Conservation (phyloP, 495 filamentous ascomycete genomes). For the Penicillium antarcticum region DNA sequence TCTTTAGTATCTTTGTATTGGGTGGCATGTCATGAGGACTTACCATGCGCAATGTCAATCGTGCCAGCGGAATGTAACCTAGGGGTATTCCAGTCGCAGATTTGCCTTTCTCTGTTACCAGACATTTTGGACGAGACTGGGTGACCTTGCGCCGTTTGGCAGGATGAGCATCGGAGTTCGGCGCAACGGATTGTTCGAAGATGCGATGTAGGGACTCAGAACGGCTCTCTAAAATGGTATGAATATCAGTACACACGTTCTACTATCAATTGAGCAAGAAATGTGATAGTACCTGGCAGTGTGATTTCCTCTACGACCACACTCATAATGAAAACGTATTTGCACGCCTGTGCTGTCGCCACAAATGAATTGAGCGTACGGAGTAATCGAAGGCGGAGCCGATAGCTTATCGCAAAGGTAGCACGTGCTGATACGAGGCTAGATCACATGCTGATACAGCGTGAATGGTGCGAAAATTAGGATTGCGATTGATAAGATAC, state of each 20-base stretch:
- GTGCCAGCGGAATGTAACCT: conserved; percentile 38
- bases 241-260: conserved; percentile 5
- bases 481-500: too few relatives aligned
- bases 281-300: conserved; percentile 19
- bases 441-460: too few relatives aligned
- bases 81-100: conserved; percentile 20
- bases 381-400: not conserved
- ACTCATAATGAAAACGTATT: conserved; percentile 21
- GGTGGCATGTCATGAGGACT: conserved; percentile 6
- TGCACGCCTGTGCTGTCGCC: not conserved
- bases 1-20: not conserved
- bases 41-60: conserved; percentile 33
- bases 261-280: not conserved
- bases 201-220: conserved; percentile 23
- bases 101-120: conserved; percentile 17
- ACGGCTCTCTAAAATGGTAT: conserved; percentile 19
- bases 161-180: conserved; percentile 15
- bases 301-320: conserved; percentile 17
- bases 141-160: conserved; percentile 38
- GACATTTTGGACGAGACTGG: conserved; percentile 14
- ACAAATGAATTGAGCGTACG: not conserved
- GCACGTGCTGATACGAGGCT: not conserved
- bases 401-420: not conserved
- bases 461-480: too few relatives aligned
- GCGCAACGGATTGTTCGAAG: conserved; percentile 14